Base-by-base conservation (phyloP, 2,329 filamentous ascomycete species). In the Cryphonectria naterciae region DNA sequence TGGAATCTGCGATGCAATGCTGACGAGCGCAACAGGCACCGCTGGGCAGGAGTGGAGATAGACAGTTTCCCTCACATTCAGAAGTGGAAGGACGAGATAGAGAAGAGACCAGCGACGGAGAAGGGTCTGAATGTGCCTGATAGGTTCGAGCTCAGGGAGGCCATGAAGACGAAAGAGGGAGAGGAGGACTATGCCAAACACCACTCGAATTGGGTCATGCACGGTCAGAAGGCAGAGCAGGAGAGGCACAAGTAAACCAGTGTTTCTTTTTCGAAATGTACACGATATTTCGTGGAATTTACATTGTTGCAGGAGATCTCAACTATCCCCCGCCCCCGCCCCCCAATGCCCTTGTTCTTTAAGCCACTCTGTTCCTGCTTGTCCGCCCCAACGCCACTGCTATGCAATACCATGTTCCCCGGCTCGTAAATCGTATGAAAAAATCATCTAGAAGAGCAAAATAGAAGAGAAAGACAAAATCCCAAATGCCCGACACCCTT, bases 321-420 rank as follows among this genome's bases (percentile, higher is more conserved):
- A 32, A 32, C 19, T n/a, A n/a, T n/a, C n/a, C n/a, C n/a, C n/a
- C n/a, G n/a, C n/a, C n/a, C n/a, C n/a, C n/a, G n/a, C n/a, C n/a
- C n/a, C n/a, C n/a, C n/a, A n/a, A n/a, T n/a, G n/a, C n/a, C n/a
- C 13, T 32, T 10, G 6, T 39, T 10, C 37, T 19, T 28, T 7
- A 58, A 17, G 25, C 28, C 28, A 32, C 28, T 22, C 35, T n/a
- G 15, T 32, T 11, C 63, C 15, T 37, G 17, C 22, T 58, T 65
- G n/a, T 52, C 58, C 65, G 39, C 66, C 52, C 46, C 43, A 77
- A 78, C 77, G 75, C 77, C 77, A 49, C 76, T 76, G 77, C 77
- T 78, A 77, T 78, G 75, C 74, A 72, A 62, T 32, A 6, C 1
- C n/a, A 28, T 4, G 35, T 35, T 32, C 13, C 5, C 54, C 15